Conservation (phyloP, 2,329 filamentous ascomycete genomes). For the Lecanicillium sp. region DNA sequence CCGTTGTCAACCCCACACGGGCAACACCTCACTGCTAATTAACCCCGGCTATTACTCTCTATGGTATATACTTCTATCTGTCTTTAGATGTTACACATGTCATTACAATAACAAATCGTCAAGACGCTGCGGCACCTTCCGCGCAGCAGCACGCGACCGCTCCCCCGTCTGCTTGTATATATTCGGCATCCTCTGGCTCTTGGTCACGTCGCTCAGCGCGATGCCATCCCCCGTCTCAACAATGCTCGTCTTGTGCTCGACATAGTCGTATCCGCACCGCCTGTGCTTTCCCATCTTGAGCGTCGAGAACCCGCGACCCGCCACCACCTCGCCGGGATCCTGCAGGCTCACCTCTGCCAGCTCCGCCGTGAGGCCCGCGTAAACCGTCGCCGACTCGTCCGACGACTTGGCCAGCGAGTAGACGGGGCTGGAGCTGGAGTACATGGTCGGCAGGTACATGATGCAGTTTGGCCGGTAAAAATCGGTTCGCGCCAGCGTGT, state of each 20-base stretch:
- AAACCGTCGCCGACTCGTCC: constrained; percentile 31
- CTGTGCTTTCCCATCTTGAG: constrained; percentile 1
- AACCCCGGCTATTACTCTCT: too few species aligned
- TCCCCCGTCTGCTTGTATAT: constrained; percentile 2
- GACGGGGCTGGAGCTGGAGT: constrained; percentile 15
- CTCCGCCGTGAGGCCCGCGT: constrained; percentile 32
- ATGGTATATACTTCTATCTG: too few species aligned
- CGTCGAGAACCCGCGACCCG: constrained; percentile 1
- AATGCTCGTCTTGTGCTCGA: constrained; percentile 4
- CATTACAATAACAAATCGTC: too few species aligned
- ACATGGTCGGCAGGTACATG: constrained; percentile 24
- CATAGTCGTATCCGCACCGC: constrained; percentile 4
- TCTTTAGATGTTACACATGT: too few species aligned
- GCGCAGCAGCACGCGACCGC: too few species aligned
- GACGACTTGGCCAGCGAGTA: constrained; percentile 34
- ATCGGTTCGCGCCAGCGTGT: constrained; percentile 27
- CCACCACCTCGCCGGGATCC: constrained; percentile 1
- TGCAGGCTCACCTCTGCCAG: constrained; percentile 27
- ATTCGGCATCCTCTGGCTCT: constrained; percentile 5
- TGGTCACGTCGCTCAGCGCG: constrained; percentile 2
- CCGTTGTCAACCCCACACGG: too few species aligned
- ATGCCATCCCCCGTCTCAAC: constrained; percentile 8
- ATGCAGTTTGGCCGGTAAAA: constrained; percentile 36
- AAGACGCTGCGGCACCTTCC: too few species aligned
- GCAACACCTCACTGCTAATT: too few species aligned